Base-by-base conservation (phyloP, 2,329 filamentous ascomycete species). In the Neofusicoccum ribis region DNA sequence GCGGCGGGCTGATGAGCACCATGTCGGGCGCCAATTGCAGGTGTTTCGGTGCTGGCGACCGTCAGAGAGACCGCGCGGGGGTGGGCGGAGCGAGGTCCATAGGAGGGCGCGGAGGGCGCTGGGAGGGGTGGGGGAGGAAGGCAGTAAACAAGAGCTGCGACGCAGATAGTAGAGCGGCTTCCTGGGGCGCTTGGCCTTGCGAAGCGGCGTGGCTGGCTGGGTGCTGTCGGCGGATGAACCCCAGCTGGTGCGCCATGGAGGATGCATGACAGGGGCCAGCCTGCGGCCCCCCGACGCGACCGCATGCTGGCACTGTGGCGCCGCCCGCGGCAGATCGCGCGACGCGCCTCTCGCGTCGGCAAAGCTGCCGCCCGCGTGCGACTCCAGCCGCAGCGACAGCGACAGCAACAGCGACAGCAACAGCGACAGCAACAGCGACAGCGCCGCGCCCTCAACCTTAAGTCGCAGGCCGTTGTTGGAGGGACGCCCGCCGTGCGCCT, bases 1-100 rank as follows among this genome's bases (percentile, higher is more conserved):
- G 86, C 79, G 92, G 89, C 70, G 89, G 88, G 72, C 87, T 90
- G 77, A 94, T 86, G 81, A 90, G 88, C 82, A 94, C 91, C 93
- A 97, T 97, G 81, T 80, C 84, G 63, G 47, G 54, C 54, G 63
- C 63, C 63, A 65, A 65, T 65, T 61, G 63, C 50, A 60, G 56
- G 54, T 61, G 54, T 51, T 50, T 62, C 37, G 59, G 34, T 44
- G 59, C 11, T 51, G 59, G 59, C 44, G 44, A 62, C 47, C 46
- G 59, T 50, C 59, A 50, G 46, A 62, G 44, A 51, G 59, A 62
- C 59, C 47, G 59, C 59, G 44, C 47, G 44, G 59, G 59, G 59
- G 34, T n/a, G 14, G 46, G 46, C 37, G 44, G 46, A 47, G 56
- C 39, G 56, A 60, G 43, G 56, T 41, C 56, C 41, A 54, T 52